phyloP scores from a whole-genome alignment of 495 filamentous ascomycete genomes.

The Jackrogersella minutella region DNA sequence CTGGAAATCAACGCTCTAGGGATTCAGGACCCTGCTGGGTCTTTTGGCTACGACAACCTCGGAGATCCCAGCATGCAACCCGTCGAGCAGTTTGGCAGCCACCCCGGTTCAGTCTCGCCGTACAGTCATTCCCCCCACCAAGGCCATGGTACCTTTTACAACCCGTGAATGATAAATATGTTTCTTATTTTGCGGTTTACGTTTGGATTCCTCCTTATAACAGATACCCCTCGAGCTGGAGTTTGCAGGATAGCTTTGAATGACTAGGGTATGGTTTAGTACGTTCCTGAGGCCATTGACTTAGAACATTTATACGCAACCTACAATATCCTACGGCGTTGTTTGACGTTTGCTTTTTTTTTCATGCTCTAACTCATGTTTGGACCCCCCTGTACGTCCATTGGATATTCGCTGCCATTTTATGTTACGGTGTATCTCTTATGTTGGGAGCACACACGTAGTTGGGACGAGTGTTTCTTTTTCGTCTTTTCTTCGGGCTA shows the following conservation, averaged over 20 bases:
- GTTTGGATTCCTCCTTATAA: constrained; percentile 29
- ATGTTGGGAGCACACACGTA: constrained; percentile 1
- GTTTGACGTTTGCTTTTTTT: constrained; percentile 18
- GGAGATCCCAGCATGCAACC: constrained; percentile 40
- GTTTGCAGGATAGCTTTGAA: constrained; percentile 24
- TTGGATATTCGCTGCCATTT: background rate
- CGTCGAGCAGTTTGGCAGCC: constrained; percentile 46
- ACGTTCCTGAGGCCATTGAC: constrained; percentile 4
- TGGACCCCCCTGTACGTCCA: background rate
- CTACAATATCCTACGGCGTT: constrained; percentile 31
- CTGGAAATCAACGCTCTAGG: constrained; percentile 48
- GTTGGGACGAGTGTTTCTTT: background rate
- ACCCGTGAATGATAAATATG: constrained; percentile 26
- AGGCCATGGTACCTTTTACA: constrained; percentile 50
- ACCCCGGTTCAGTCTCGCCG: constrained; percentile 54
- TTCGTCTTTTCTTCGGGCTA: background rate
- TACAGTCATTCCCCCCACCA: constrained; percentile 53
- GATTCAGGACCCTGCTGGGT: constrained; percentile 45
- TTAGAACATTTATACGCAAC: constrained; percentile 2
- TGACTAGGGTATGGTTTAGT: background rate
- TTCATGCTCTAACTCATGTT: constrained; percentile 10
- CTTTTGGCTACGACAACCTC: constrained; percentile 42
- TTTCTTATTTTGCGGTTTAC: constrained; percentile 21
- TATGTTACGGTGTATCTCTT: constrained; percentile 13
- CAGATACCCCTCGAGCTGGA: constrained; percentile 31